Evolutionary conservation across 192 early-diverging fungal species (phyloP), one percentile per base, ranked within the genome.

Genomic region (Phycomyces blakesleeanus): DNA sequence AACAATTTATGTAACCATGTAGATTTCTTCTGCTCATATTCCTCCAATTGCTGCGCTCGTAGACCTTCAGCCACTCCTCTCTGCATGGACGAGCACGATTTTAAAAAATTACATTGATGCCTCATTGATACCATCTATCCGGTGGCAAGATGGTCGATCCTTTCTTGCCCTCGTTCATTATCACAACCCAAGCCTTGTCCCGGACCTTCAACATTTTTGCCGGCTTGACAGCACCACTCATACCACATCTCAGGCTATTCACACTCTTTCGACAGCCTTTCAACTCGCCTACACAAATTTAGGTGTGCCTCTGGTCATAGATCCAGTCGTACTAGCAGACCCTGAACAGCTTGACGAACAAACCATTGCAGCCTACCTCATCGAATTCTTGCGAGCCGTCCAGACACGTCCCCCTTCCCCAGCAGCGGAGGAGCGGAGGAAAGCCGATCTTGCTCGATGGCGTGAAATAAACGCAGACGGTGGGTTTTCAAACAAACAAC

Each of bases 31-130:
- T 34, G 29, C 26, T 54, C 52, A 20, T 54, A 14, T 22, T 54
- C 52, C 21, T 22, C 44, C 44, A 54, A 20, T n/a, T 21, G 21
- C 26, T 54, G 24, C 10, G 2, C 21, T 54, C 20, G 21, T 50
- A 50, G n/a, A 22, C 49, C 21, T 50, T 9, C 49, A 16, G 49
- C 49, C 21, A 50, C 49, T 50, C 49, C 16, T 50, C 49, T 20
- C 54, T 55, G 44, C 51, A 25, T 63, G 62, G 62, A 22, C 52
- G 14, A 39, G n/a, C 20, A 34, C 27, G 41, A 39, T 63, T 18
- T 11, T 63, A 63, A 20, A 41, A 63, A 52, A 63, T 26, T 63
- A 63, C 25, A 29, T 63, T 40, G 39, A 49, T 47, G 62, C 62
- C 39, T 63, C 62, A n/a, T 16, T 63, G 26, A 27, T 63, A 54